phyloP scores from a whole-genome alignment of 352 stramenopile species.

The Pythium insidiosum region DNA sequence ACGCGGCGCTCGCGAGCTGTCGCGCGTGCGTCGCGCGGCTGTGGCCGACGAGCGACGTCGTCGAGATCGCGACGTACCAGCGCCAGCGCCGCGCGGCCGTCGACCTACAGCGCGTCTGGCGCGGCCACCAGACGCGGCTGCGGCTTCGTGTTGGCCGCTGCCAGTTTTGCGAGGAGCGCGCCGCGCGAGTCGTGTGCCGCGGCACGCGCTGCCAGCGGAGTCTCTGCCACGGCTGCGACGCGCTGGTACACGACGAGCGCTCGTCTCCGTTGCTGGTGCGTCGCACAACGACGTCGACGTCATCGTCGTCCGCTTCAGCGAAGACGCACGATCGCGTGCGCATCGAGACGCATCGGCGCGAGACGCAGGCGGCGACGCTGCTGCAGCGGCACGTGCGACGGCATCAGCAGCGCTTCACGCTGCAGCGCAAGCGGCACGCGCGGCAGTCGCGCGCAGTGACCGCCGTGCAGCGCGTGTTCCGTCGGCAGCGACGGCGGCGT shows the following conservation, averaged over 20 bases:
- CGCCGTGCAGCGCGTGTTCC: constrained; percentile 30
- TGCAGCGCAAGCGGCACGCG: constrained; percentile 14
- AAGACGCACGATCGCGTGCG: constrained; percentile 13
- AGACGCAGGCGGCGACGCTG: constrained; percentile 20
- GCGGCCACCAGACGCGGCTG: constrained; percentile 20
- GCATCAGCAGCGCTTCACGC: constrained; percentile 28
- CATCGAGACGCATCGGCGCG: constrained; percentile 17
- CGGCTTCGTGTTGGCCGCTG: constrained; percentile 22
- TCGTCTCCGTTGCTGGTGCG: too few relatives aligned
- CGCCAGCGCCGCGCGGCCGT: constrained; percentile 15
- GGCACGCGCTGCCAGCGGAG: constrained; percentile 1
- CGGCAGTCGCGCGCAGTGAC: constrained; percentile 16
- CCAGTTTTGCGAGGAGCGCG: constrained; percentile 26
- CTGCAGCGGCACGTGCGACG: constrained; percentile 38
- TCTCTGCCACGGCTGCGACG: constrained; percentile 42
- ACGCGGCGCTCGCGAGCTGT: constrained; percentile 23
- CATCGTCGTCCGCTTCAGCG: neutral
- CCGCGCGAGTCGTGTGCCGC: constrained; percentile 32
- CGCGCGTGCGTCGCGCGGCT: constrained; percentile 16
- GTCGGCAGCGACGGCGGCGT: constrained; percentile 21
- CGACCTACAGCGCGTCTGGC: constrained; percentile 29
- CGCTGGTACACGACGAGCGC: constrained; percentile 22
- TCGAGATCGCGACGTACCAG: constrained; percentile 26
- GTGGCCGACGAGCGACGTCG: neutral
- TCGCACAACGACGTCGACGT: too few relatives aligned